Evolutionary conservation across 164 flowering plant genomes (phyloP), one percentile per base, ranked within the genome.

Genomic region (Amborella trichopoda): DNA sequence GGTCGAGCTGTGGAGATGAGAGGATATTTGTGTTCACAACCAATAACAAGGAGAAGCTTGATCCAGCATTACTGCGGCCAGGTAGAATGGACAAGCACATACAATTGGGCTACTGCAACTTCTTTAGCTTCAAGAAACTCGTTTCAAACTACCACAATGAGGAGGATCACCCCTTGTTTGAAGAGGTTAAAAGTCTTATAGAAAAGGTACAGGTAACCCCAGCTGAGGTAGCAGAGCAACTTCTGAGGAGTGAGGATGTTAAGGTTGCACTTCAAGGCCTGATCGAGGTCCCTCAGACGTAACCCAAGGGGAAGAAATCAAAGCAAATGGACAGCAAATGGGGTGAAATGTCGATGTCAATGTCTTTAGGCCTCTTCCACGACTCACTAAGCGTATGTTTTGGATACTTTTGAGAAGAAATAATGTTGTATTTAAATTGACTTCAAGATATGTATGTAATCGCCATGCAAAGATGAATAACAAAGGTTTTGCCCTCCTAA

Each of bases 151-250:
- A 73, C 41, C 73, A 67, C 13, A 50, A 52, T 3, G 37, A 56
- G 2, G 42, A 45, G 17, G 25, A 66, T 1, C 78, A 71, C 49
- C 22, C 32, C 0, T 60, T 62, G 2, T 55, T 79, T 26, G n/a
- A 17, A 1, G 65, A 64, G 26, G 34, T 61, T 1, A 68, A 64
- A 42, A 17, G 26, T 4, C 19, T 71, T 26, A 28, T 78, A 18
- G 30, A 48, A 40, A 33, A 14, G 1, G 44, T 54, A 6, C 23
- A 61, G 13, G 63, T 62, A 3, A 72, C 77, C 4, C 94, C 86
- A 0, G 94, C 86, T 16, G 63, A 82, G 48, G 67, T 82, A 16
- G 75, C 77, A 0, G 81, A 66, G 38, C 66, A 73, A 59, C 48
- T 83, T 12, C 66, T 76, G 79, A 78, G 56, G 61, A 60, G 50